phyloP scores from a whole-genome alignment of 2,329 filamentous ascomycete species.

The Hypoxylon sp. region DNA sequence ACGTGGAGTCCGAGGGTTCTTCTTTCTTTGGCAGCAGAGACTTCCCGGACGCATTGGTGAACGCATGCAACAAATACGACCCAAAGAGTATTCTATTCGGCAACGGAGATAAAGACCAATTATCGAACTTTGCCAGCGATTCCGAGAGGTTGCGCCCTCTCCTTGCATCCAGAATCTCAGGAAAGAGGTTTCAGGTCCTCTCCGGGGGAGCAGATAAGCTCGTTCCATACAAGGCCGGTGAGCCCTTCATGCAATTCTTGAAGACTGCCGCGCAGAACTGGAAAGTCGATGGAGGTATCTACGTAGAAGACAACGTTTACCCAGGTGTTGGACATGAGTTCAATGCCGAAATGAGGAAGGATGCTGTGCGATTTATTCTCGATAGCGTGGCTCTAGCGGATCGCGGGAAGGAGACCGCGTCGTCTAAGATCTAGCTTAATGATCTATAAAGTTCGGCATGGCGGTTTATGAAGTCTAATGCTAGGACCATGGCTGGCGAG shows the following conservation, averaged over 20 bases:
- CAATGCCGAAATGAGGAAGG: constrained; percentile 74
- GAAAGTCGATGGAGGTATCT: constrained; percentile 69
- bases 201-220: constrained; percentile 78
- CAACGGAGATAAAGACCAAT: constrained; percentile 56
- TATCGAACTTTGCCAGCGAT: constrained; percentile 55
- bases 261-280: constrained; percentile 67
- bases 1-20: constrained; percentile 68
- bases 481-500: constrained; percentile 59
- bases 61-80: constrained; percentile 76
- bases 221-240: constrained; percentile 75
- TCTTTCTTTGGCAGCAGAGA: constrained; percentile 82
- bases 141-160: constrained; percentile 62
- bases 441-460: constrained; percentile 5
- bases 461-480: not conserved
- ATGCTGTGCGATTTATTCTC: constrained; percentile 75
- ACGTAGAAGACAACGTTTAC: constrained; percentile 77
- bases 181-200: constrained; percentile 76
- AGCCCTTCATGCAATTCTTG: constrained; percentile 74
- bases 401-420: constrained; percentile 47
- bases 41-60: constrained; percentile 79
- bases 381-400: constrained; percentile 59
- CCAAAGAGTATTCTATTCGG: constrained; percentile 82
- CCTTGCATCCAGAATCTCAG: constrained; percentile 65
- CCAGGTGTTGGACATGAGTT: constrained; percentile 79
- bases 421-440: constrained; percentile 50